phyloP scores from a whole-genome alignment of 345 rosid species.

The Brassica cretica region DNA sequence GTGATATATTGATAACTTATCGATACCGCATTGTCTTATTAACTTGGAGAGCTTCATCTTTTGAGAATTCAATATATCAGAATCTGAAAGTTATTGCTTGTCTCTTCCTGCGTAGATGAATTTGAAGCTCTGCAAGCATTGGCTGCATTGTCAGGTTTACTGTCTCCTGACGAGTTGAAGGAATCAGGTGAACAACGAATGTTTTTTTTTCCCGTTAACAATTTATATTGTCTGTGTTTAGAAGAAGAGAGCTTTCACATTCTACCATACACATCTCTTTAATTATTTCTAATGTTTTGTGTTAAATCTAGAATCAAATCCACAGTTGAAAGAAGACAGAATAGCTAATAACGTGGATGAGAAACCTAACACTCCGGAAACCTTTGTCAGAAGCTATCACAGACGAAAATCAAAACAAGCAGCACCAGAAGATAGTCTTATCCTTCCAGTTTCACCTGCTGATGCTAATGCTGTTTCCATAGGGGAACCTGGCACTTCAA shows the following conservation, averaged over 20 bases:
- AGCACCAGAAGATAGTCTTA: conserved; percentile 28
- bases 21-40: background rate
- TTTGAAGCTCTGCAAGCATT: conserved; percentile 67
- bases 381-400: conserved; percentile 42
- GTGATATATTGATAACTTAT: conserved; percentile 8
- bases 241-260: conserved; percentile 7
- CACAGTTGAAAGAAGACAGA: conserved; percentile 61
- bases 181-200: conserved; percentile 59
- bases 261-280: conserved; percentile 14
- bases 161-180: conserved; percentile 46
- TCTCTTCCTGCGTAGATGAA: conserved; percentile 53
- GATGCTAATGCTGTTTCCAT: conserved; percentile 21
- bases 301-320: conserved; percentile 59
- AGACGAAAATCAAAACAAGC: conserved; percentile 47
- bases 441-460: conserved; percentile 25
- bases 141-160: conserved; percentile 57
- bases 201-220: background rate
- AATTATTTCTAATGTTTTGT: conserved; percentile 16
- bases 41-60: background rate
- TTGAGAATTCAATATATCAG: background rate
- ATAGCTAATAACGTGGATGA: conserved; percentile 42
- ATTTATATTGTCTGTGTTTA: background rate
- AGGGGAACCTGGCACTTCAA: conserved; percentile 28
- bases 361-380: conserved; percentile 52
- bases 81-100: conserved; percentile 11